Evolutionary conservation across 805 yeast genomes (phyloP).

Genomic region (Ogataea ganodermae): DNA sequence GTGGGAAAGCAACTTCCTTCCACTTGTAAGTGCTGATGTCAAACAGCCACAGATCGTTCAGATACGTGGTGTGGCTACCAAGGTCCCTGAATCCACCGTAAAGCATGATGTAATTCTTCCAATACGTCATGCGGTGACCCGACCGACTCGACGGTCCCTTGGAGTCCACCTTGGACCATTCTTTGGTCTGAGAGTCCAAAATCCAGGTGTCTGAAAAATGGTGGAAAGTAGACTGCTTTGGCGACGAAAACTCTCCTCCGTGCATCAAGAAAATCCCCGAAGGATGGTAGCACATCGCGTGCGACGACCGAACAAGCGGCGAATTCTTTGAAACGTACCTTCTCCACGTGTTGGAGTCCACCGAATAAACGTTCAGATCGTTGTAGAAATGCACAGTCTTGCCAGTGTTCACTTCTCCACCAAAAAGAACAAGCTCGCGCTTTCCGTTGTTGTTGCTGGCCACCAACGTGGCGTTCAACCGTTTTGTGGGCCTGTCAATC

Average conservation of each 20-base stretch:
- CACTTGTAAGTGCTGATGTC: constrained; percentile 89
- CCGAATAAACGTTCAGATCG: constrained; percentile 71
- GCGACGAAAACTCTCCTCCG: constrained; percentile 97
- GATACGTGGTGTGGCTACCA: constrained; percentile 79
- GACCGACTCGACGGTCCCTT: constrained; percentile 86
- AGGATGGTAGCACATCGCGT: constrained; percentile 91
- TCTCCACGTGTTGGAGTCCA: constrained; percentile 83
- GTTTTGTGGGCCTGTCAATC: constrained; percentile 59
- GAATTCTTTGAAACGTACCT: constrained; percentile 75
- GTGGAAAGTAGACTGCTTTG: constrained; percentile 92
- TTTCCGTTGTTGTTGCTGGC: constrained; percentile 75
- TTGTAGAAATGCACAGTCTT: constrained; percentile 71
- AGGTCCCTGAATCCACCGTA: constrained; percentile 94
- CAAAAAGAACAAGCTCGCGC: constrained; percentile 79
- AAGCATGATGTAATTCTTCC: constrained; percentile 87
- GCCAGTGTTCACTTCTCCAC: constrained; percentile 73
- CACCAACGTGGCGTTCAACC: constrained; percentile 75
- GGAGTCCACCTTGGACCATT: constrained; percentile 85
- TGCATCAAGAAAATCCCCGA: constrained; percentile 82
- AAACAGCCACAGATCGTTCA: constrained; percentile 88
- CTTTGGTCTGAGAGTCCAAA: constrained; percentile 77
- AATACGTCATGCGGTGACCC: constrained; percentile 85
- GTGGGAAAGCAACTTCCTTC: constrained; percentile 86
- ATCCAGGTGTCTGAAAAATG: constrained; percentile 98
- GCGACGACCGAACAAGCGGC: constrained; percentile 92